phyloP scores from a whole-genome alignment of 306 rosid genomes.

The Cucurbita argyrosperma region DNA sequence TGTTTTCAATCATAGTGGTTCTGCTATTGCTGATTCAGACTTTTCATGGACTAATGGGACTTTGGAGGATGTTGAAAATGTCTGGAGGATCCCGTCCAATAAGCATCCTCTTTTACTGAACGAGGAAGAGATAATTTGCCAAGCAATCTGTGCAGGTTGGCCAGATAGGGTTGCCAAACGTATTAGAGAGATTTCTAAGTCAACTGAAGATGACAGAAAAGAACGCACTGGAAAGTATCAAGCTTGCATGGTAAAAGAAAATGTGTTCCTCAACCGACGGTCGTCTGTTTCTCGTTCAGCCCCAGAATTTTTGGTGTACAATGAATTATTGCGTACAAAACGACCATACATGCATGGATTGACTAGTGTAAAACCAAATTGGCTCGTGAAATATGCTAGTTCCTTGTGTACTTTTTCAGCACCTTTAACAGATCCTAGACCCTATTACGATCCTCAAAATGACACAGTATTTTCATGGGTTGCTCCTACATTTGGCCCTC shows the following conservation, averaged over 20 bases:
- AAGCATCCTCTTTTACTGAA: conserved; percentile 48
- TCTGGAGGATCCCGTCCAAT: conserved; percentile 38
- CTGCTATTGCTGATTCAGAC: conserved; percentile 30
- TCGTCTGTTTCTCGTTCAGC: conserved; percentile 53
- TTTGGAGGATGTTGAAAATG: conserved; percentile 41
- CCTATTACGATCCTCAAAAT: conserved; percentile 45
- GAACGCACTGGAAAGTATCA: conserved; percentile 44
- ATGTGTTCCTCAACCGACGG: conserved; percentile 54
- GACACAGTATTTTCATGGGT: conserved; percentile 57
- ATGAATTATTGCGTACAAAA: conserved; percentile 53
- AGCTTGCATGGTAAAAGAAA: conserved; percentile 51
- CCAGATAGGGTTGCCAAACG: conserved; percentile 89
- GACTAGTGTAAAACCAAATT: conserved; percentile 57
- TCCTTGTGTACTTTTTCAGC: conserved; percentile 55
- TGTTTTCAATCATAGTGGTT: conserved; percentile 37
- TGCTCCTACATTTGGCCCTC: conserved; percentile 56
- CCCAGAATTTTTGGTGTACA: conserved; percentile 82
- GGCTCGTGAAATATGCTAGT: conserved; percentile 72
- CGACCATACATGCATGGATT: conserved; percentile 86
- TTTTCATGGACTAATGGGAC: conserved; percentile 61
- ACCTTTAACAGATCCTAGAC: conserved; percentile 44
- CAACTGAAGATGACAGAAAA: conserved; percentile 25
- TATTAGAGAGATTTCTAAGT: conserved; percentile 30
- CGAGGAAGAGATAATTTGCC: conserved; percentile 69
- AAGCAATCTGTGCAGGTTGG: conserved; percentile 98